Evolutionary conservation across 805 yeast genomes (phyloP).

Genomic region (Lipomyces yamadae): DNA sequence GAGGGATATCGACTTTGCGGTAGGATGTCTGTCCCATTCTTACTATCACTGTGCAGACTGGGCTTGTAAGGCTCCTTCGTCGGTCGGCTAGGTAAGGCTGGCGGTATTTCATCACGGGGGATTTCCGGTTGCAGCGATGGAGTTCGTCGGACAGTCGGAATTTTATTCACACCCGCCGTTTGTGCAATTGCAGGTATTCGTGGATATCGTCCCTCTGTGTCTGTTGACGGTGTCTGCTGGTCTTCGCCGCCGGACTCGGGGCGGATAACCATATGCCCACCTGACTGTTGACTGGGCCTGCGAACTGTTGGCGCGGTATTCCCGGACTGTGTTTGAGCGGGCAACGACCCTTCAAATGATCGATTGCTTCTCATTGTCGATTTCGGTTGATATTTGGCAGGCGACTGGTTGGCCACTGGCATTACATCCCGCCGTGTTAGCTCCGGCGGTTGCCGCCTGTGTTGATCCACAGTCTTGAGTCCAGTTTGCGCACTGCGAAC

Average conservation of each 20-base stretch:
- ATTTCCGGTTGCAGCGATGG: not conserved
- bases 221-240: not conserved
- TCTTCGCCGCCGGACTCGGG: not conserved
- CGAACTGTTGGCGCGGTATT: not conserved
- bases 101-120: not conserved
- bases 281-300: not conserved
- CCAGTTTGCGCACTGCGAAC: not conserved
- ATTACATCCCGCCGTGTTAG: not conserved
- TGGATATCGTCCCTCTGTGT: not conserved
- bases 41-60: not conserved
- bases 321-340: not conserved
- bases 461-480: not conserved
- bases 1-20: not conserved
- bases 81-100: not conserved
- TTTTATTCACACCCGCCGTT: not conserved
- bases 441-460: not conserved
- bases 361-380: not conserved
- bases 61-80: not conserved
- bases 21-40: not conserved
- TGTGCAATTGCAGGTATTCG: not conserved
- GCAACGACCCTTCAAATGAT: not conserved
- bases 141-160: not conserved
- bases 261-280: not conserved
- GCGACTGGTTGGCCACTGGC: not conserved
- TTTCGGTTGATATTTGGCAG: not conserved